Percentiles rank a stretch among this genome's conserved stretches.
phyloP scores from a whole-genome alignment of 345 rosid species.

The Geranium brycei region DNA sequence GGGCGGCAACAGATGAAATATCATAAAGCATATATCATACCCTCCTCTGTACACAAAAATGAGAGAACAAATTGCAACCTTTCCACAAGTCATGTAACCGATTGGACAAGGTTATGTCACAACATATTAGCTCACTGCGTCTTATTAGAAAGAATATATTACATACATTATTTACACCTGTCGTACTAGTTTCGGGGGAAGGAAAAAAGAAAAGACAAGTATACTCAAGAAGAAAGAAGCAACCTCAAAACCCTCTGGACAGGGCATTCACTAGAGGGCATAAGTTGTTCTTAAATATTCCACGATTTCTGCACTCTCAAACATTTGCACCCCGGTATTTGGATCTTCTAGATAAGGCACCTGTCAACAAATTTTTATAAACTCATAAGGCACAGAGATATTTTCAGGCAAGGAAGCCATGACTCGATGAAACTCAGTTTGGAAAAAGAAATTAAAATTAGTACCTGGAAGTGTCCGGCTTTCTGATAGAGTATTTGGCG shows the following conservation, averaged over 20 bases:
- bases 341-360: slow-evolving; percentile 86
- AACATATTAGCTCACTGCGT: not conserved
- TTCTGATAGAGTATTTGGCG: slow-evolving; percentile 45
- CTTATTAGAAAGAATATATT: not conserved
- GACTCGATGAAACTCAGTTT: not conserved
- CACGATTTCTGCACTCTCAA: slow-evolving; percentile 82
- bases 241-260: slow-evolving; percentile 2
- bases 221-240: not conserved
- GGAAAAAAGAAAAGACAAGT: not conserved
- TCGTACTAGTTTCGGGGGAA: not conserved
- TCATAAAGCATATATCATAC: too few relatives aligned
- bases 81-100: not conserved
- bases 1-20: too few relatives aligned
- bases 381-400: not conserved
- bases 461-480: slow-evolving; percentile 74
- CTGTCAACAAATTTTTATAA: slow-evolving; percentile 24
- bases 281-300: slow-evolving; percentile 77
- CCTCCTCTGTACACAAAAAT: too few relatives aligned
- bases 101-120: not conserved
- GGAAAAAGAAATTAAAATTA: not conserved
- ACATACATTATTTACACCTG: not conserved
- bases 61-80: not conserved
- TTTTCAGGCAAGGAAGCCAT: not conserved
- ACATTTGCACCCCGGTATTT: slow-evolving; percentile 80
- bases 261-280: slow-evolving; percentile 24